Evolutionary conservation across 805 yeast genomes (phyloP).

Genomic region (Candida cerambycidarum): DNA sequence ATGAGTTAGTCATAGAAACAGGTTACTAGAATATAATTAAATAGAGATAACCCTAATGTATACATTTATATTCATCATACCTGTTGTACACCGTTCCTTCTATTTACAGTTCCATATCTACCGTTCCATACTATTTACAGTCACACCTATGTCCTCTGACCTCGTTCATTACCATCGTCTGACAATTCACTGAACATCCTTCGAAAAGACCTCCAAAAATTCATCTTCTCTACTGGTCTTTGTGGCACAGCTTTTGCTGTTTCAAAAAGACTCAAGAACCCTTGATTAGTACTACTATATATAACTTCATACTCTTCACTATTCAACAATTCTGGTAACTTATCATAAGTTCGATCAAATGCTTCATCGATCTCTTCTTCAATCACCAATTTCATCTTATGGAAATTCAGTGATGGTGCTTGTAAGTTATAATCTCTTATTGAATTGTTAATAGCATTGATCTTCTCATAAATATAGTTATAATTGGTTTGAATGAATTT

Average conservation of each 20-base stretch:
- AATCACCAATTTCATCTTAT: slow-evolving; percentile 34
- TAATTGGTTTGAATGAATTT: slow-evolving; percentile 9
- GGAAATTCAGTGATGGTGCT: slow-evolving; percentile 36
- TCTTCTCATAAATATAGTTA: slow-evolving; percentile 22
- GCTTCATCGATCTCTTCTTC: slow-evolving; percentile 26
- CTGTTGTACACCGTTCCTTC: too few species aligned
- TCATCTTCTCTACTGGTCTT: slow-evolving; percentile 20
- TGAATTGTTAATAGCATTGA: slow-evolving; percentile 21
- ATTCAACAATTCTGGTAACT: slow-evolving; percentile 7
- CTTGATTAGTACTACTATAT: slow-evolving; percentile 13
- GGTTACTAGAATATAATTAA: too few species aligned
- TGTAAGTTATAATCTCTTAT: slow-evolving; percentile 40
- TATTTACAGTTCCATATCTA: too few species aligned
- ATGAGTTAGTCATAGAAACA: too few species aligned
- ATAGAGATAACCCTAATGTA: too few species aligned
- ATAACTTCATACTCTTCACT: slow-evolving; percentile 8
- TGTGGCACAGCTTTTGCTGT: slow-evolving; percentile 16
- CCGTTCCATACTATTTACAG: too few species aligned
- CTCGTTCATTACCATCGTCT: background rate
- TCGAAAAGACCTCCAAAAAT: slow-evolving; percentile 32
- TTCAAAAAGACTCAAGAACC: slow-evolving; percentile 16
- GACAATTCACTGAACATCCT: slow-evolving; percentile 20
- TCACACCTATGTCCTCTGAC: too few species aligned
- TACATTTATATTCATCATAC: too few species aligned
- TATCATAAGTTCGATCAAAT: slow-evolving; percentile 13